These are phyloP conservation scores for Excoecaria cochinchinensis DNA, from an alignment of 345 rosid genomes.

Conservation along the genomic window DNA sequence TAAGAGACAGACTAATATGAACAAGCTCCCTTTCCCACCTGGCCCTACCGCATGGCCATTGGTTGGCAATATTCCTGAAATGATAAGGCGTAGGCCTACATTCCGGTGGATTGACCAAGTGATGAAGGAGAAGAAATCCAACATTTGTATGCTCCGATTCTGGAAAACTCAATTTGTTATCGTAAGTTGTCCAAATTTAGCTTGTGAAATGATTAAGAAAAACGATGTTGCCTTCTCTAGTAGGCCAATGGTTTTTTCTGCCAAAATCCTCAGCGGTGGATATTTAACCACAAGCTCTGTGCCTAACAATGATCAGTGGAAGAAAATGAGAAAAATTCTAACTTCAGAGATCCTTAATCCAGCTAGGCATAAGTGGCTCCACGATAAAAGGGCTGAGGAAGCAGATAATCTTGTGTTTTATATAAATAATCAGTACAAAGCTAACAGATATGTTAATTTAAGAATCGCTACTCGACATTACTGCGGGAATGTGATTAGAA, in stretches of 20 bases:
- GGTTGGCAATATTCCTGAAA: not conserved
- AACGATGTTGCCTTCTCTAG: not conserved
- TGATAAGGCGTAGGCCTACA: not conserved
- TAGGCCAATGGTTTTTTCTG: not conserved
- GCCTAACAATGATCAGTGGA: slow-evolving; percentile 47
- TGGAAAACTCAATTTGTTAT: not conserved
- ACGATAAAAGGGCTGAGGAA: slow-evolving; percentile 40
- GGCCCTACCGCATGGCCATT: slow-evolving; percentile 5
- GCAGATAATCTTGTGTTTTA: slow-evolving; percentile 32
- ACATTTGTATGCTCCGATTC: not conserved
- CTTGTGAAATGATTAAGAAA: not conserved
- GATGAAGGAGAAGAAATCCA: not conserved
- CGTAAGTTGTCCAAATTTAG: not conserved
- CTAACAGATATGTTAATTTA: slow-evolving; percentile 23
- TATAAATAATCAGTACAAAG: slow-evolving; percentile 5
- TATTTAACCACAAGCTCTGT: slow-evolving; percentile 14
- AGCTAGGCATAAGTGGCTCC: slow-evolving; percentile 38
- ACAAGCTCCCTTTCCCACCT: not conserved
- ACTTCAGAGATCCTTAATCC: slow-evolving; percentile 37
- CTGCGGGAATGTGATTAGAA: slow-evolving; percentile 45
- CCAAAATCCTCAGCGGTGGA: not conserved
- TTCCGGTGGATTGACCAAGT: not conserved
- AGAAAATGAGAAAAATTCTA: slow-evolving; percentile 46
- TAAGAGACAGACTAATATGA: not conserved
- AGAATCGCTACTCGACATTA: slow-evolving; percentile 37